phyloP scores from a whole-genome alignment of 2,329 filamentous ascomycete genomes.

The Pseudonectria buxi region DNA sequence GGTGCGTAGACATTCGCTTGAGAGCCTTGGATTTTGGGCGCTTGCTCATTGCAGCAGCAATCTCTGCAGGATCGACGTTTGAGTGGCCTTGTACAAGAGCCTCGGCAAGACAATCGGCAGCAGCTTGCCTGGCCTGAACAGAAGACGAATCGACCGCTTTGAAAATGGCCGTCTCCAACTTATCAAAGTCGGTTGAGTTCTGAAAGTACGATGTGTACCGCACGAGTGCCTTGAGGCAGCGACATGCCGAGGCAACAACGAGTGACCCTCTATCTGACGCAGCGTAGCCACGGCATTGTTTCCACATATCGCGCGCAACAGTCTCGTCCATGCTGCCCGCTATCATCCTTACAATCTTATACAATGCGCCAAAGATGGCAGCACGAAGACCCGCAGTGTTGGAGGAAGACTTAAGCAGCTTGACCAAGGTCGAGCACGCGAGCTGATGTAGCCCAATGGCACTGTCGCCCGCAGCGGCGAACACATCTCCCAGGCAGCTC shows the following conservation, averaged over 20 bases:
- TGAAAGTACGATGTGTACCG: conserved; percentile 75
- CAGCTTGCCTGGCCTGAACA: conserved; percentile 71
- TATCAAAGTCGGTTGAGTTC: conserved; percentile 85
- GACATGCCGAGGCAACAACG: conserved; percentile 71
- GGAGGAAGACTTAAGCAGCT: conserved; percentile 71
- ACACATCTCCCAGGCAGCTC: conserved; percentile 80
- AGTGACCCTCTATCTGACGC: conserved; percentile 75
- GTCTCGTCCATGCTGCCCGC: conserved; percentile 73
- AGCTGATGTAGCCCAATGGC: conserved; percentile 76
- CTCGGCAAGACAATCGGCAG: conserved; percentile 76
- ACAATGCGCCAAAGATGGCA: conserved; percentile 67
- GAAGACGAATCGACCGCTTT: conserved; percentile 79
- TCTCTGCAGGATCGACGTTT: conserved; percentile 40
- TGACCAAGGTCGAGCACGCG: conserved; percentile 64
- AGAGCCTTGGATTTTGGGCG: conserved; percentile 55
- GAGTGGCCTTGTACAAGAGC: conserved; percentile 72
- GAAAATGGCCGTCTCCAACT: conserved; percentile 72
- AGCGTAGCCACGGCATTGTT: conserved; percentile 72
- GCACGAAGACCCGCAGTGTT: conserved; percentile 77
- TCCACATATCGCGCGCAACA: conserved; percentile 87
- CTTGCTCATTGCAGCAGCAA: conserved; percentile 56
- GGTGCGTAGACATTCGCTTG: conserved; percentile 54
- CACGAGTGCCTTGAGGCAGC: conserved; percentile 68
- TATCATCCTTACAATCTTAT: conserved; percentile 71
- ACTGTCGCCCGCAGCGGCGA: conserved; percentile 88